phyloP scores from a whole-genome alignment of 2,329 filamentous ascomycete genomes.

The Claviceps sp. region DNA sequence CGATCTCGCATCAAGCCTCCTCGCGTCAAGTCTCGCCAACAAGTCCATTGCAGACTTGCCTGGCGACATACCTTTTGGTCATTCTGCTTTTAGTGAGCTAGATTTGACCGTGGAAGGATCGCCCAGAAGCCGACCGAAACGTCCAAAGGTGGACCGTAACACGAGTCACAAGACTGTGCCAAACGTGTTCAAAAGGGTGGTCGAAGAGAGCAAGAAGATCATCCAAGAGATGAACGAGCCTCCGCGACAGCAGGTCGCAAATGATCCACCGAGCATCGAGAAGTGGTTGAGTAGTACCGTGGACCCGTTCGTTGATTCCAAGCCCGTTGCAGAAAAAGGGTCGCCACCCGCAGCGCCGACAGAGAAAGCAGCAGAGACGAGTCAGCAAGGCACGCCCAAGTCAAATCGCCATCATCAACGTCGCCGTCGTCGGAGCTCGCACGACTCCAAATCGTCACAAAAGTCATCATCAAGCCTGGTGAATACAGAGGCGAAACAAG shows the following conservation, averaged over 20 bases:
- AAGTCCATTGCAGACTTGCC: slow-evolving; percentile 43
- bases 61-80: slow-evolving; percentile 48
- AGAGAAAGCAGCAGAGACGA: slow-evolving; percentile 1
- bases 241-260: slow-evolving; percentile 32
- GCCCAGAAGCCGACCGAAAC: slow-evolving; percentile 26
- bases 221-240: slow-evolving; percentile 47
- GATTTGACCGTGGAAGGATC: slow-evolving; percentile 40
- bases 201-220: slow-evolving; percentile 51
- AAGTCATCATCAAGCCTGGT: slow-evolving; percentile 1
- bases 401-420: neutral
- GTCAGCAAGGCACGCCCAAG: neutral
- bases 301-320: slow-evolving; percentile 44
- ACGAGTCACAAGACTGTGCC: slow-evolving; percentile 47
- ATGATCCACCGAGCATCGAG: slow-evolving; percentile 51
- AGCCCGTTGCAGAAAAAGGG: slow-evolving; percentile 1
- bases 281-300: slow-evolving; percentile 51
- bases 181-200: slow-evolving; percentile 51
- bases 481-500: slow-evolving; percentile 5
- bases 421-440: slow-evolving; percentile 1
- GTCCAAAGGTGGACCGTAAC: slow-evolving; percentile 36
- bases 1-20: slow-evolving; percentile 8
- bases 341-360: neutral
- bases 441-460: neutral
- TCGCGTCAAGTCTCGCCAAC: slow-evolving; percentile 25
- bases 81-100: slow-evolving; percentile 53